A percentile compares a stretch with the other conserved stretches of the same genome.
phyloP scores from a whole-genome alignment of 805 yeast genomes.

The Clavispora santaluciae region DNA sequence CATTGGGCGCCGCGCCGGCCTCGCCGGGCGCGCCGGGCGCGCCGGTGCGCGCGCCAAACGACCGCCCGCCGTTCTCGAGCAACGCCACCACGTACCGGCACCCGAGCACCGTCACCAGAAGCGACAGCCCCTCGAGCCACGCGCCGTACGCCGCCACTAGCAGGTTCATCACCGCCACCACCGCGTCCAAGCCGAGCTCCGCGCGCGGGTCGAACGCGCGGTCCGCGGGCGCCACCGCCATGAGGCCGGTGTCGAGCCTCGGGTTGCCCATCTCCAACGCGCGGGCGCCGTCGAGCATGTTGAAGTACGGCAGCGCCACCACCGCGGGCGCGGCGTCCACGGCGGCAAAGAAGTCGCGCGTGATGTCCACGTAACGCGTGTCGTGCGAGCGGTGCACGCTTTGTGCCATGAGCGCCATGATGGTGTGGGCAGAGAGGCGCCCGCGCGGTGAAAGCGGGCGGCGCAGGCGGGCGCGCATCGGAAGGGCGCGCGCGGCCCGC shows the following conservation, averaged over 20 bases:
- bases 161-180: constrained; percentile 49
- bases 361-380: constrained; percentile 46
- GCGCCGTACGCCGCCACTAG: constrained; percentile 52
- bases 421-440: neutral
- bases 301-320: constrained; percentile 57
- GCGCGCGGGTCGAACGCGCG: constrained; percentile 40
- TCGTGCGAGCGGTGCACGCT: constrained; percentile 1
- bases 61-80: constrained; percentile 19
- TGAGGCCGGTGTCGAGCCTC: constrained; percentile 72
- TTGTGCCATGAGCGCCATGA: neutral
- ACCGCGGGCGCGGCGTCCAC: constrained; percentile 30
- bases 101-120: constrained; percentile 74
- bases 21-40: neutral
- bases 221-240: constrained; percentile 44
- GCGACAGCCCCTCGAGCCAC: constrained; percentile 74
- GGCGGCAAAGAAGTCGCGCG: constrained; percentile 43
- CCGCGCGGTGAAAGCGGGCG: no score
- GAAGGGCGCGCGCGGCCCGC: no score
- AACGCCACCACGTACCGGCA: constrained; percentile 66
- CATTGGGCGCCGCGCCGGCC: neutral
- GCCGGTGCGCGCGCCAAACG: neutral
- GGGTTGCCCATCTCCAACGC: constrained; percentile 75
- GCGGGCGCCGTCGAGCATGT: constrained; percentile 77
- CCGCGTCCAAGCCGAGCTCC: constrained; percentile 35
- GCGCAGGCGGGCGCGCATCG: no score